These are phyloP conservation scores for Scortechinia acanthostroma DNA, from an alignment of 2,329 filamentous ascomycete species.

Conservation along the genomic window DNA sequence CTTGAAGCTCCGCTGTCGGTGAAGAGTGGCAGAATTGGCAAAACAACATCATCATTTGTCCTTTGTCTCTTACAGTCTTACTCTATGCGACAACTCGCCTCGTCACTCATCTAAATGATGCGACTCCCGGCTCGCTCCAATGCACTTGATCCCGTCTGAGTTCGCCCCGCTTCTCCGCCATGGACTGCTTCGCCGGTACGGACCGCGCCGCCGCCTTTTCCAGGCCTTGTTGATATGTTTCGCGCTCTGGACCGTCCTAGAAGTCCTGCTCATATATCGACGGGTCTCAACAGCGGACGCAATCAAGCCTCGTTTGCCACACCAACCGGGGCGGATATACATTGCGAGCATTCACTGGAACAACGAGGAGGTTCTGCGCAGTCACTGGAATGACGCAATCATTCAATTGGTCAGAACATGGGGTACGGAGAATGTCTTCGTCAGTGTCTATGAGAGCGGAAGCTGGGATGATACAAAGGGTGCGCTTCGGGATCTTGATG, in stretches of 20 bases:
- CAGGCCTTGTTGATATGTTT: neutral
- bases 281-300: neutral
- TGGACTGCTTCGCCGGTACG: too few relatives aligned
- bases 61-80: too few relatives aligned
- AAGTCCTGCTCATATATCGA: neutral
- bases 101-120: too few relatives aligned
- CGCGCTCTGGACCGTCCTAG: neutral
- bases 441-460: constrained; percentile 62
- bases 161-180: too few relatives aligned
- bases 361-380: constrained; percentile 47
- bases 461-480: constrained; percentile 63
- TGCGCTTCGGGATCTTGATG: constrained; percentile 47
- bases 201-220: too few relatives aligned
- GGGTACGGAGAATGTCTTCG: constrained; percentile 54
- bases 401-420: constrained; percentile 44
- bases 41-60: too few relatives aligned
- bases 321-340: constrained; percentile 33
- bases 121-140: too few relatives aligned
- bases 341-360: constrained; percentile 66
- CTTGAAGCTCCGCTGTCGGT: too few relatives aligned
- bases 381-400: constrained; percentile 51
- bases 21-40: too few relatives aligned
- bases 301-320: neutral
- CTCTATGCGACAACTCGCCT: too few relatives aligned
- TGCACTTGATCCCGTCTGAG: too few relatives aligned